A percentile compares a stretch with the other conserved stretches of the same genome.
Evolutionary conservation across 208 protist genomes (phyloP).

Genomic region (Trypanosoma lewisi): DNA sequence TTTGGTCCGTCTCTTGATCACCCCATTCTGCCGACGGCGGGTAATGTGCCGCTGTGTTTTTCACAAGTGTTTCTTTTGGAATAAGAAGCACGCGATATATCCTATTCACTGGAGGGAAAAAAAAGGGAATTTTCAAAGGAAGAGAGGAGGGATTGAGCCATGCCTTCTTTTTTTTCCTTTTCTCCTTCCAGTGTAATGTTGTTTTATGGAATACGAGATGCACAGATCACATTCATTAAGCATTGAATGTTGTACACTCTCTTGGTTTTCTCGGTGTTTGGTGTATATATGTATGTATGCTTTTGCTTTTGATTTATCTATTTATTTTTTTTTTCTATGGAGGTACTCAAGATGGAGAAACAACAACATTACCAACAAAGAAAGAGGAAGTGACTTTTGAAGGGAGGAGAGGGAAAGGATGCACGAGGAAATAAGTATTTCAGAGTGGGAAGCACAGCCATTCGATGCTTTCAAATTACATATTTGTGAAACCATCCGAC

Average conservation of each 20-base stretch:
- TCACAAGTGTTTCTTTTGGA: slow-evolving; percentile 65
- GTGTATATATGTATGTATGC: no score
- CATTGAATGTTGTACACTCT: no score
- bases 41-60: slow-evolving; percentile 49
- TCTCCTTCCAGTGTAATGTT: not conserved
- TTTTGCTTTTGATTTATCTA: not conserved
- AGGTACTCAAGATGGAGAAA: not conserved
- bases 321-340: not conserved
- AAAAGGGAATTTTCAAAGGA: no score
- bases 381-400: no score
- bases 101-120: no score
- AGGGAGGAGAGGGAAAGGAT: not conserved
- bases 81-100: not conserved
- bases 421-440: not conserved
- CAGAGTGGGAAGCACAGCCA: slow-evolving; percentile 1
- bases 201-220: no score
- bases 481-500: slow-evolving; percentile 20
- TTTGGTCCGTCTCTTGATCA: slow-evolving; percentile 72
- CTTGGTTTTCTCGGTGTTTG: no score
- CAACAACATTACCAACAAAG: no score
- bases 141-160: not conserved
- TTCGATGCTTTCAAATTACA: slow-evolving; percentile 6
- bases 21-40: slow-evolving; percentile 53
- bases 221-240: no score
- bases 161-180: not conserved